Evolutionary conservation across 192 early-diverging fungal species (phyloP).

Genomic region (Fimicolochytrium jonesii): DNA sequence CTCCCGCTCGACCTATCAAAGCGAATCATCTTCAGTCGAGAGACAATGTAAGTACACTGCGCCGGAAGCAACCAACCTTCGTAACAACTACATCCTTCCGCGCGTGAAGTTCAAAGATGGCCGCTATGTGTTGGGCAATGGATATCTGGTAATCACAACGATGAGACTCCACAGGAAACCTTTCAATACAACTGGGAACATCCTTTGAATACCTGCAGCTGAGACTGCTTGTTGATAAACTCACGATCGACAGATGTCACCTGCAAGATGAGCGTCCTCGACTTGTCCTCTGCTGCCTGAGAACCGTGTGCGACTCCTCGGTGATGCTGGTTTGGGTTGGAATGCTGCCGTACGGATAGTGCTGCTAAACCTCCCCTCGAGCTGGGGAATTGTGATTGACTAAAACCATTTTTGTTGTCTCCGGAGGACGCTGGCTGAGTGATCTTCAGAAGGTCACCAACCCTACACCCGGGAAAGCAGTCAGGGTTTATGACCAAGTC

Average conservation of each 20-base stretch:
- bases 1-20: slow-evolving; percentile 57
- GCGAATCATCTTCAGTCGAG: no score
- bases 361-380: no score
- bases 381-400: no score
- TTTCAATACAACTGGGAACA: no score
- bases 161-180: no score
- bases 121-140: slow-evolving; percentile 63
- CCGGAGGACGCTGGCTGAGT: no score
- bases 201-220: slow-evolving; percentile 67
- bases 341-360: no score
- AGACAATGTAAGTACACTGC: no score
- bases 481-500: slow-evolving; percentile 73
- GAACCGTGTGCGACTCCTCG: no score
- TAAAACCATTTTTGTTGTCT: no score
- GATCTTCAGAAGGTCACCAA: slow-evolving; percentile 66
- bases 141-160: slow-evolving; percentile 50
- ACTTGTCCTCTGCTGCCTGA: background rate
- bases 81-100: slow-evolving; percentile 60
- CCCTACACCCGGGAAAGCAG: slow-evolving; percentile 50
- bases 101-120: slow-evolving; percentile 54
- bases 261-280: slow-evolving; percentile 49
- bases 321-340: no score
- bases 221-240: slow-evolving; percentile 41
- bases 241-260: slow-evolving; percentile 49
- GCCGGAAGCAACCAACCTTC: no score